These are phyloP conservation scores for Kingdonia uniflora DNA, from an alignment of 164 flowering plant species.

Conservation along the genomic window DNA sequence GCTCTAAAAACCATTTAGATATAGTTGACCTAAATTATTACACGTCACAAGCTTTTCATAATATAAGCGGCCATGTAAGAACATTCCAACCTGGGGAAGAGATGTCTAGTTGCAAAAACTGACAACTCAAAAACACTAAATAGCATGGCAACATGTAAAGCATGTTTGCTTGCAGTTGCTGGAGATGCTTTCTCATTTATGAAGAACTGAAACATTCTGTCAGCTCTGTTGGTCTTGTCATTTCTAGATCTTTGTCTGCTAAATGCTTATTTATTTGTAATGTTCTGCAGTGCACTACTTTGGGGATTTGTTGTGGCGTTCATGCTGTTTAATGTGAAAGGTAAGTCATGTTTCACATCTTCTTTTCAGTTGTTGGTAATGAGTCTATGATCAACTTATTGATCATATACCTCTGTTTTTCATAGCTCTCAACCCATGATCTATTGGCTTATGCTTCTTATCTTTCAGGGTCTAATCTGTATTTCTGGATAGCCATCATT, in stretches of 20 bases:
- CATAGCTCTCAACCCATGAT: background rate
- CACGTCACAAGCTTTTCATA: too few relatives aligned
- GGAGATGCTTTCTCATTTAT: too few relatives aligned
- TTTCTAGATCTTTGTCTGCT: conserved; percentile 5
- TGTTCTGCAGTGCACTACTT: conserved; percentile 72
- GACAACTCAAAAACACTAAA: too few relatives aligned
- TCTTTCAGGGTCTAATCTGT: conserved; percentile 86
- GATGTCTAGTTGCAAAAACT: too few relatives aligned
- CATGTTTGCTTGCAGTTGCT: too few relatives aligned
- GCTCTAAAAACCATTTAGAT: too few relatives aligned
- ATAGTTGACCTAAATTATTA: too few relatives aligned
- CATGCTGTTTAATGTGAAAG: conserved; percentile 89
- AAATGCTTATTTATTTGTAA: conserved; percentile 8
- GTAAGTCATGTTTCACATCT: conserved; percentile 21
- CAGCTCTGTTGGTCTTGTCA: background rate
- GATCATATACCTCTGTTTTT: background rate
- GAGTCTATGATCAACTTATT: background rate
- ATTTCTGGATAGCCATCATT: conserved; percentile 96
- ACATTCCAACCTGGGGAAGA: too few relatives aligned
- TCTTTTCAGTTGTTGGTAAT: background rate
- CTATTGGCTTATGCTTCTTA: background rate
- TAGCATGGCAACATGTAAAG: too few relatives aligned
- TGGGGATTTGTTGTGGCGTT: conserved; percentile 98
- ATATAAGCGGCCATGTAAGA: too few relatives aligned
- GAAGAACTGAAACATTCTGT: background rate